Percentiles rank a stretch among this genome's conserved stretches.
phyloP scores from a whole-genome alignment of 2,329 filamentous ascomycete genomes.

The Aspergillus oerlinghausenensis region DNA sequence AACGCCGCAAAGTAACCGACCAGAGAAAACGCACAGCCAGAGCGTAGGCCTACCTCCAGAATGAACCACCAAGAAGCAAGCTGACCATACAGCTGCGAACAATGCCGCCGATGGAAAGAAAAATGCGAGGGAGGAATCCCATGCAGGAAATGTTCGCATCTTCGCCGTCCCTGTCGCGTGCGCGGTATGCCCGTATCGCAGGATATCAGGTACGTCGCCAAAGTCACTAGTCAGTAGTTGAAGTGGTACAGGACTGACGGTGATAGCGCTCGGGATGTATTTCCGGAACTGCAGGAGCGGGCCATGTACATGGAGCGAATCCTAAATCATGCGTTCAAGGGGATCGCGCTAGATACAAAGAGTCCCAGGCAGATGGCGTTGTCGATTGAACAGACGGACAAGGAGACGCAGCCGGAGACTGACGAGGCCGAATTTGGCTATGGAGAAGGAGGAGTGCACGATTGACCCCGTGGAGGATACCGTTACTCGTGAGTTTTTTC shows the following conservation, averaged over 20 bases:
- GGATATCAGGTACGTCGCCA: not conserved
- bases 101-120: slow-evolving; percentile 16
- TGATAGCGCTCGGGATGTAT: not conserved
- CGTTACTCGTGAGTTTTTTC: slow-evolving; percentile 5
- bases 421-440: not conserved
- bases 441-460: slow-evolving; percentile 10
- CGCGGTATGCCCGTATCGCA: not conserved
- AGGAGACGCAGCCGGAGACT: not conserved
- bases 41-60: not conserved
- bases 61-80: not conserved
- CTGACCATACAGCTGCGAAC: slow-evolving; percentile 7
- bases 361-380: slow-evolving; percentile 3
- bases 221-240: no score
- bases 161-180: slow-evolving; percentile 7
- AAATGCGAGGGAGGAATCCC: slow-evolving; percentile 17
- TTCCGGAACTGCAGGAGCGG: slow-evolving; percentile 5
- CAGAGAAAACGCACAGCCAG: slow-evolving; percentile 3
- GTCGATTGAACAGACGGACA: not conserved
- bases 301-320: slow-evolving; percentile 11
- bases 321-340: slow-evolving; percentile 5
- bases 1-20: not conserved
- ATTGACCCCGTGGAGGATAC: slow-evolving; percentile 12
- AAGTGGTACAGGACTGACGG: no score
- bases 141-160: slow-evolving; percentile 12
- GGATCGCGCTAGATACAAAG: slow-evolving; percentile 5